A percentile compares a stretch with the other conserved stretches of the same genome.
phyloP scores from a whole-genome alignment of 1,284 basidiomycete species.

The Sanghuangporus weigelae region DNA sequence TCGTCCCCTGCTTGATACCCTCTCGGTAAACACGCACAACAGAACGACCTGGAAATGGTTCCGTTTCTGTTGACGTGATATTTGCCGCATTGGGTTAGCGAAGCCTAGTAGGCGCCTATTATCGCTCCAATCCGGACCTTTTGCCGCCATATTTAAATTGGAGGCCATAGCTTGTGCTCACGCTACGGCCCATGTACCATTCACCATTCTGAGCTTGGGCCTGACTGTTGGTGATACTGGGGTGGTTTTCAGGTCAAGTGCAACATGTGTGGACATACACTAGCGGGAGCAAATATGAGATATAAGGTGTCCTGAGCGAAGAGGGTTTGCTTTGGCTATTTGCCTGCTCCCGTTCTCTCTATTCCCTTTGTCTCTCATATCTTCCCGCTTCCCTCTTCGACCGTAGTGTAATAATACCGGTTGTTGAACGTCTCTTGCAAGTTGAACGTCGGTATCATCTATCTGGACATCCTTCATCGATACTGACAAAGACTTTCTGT shows the following conservation, averaged over 20 bases:
- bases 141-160: neutral
- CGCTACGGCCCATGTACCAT: neutral
- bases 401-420: too few relatives aligned
- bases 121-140: neutral
- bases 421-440: neutral
- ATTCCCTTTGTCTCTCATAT: too few relatives aligned
- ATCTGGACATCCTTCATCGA: neutral
- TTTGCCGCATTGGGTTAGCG: neutral
- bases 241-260: neutral
- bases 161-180: constrained; percentile 2
- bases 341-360: too few relatives aligned
- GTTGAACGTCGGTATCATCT: neutral
- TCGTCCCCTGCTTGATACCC: neutral
- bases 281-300: neutral
- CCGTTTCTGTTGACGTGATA: neutral
- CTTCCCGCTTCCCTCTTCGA: too few relatives aligned
- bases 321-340: too few relatives aligned
- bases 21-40: too few relatives aligned
- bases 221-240: neutral
- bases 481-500: neutral
- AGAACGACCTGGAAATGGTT: neutral
- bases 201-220: neutral
- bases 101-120: neutral
- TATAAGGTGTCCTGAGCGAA: neutral
- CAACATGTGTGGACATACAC: neutral